A percentile compares a stretch with the other conserved stretches of the same genome.
phyloP scores from a whole-genome alignment of 2,329 filamentous ascomycete species.

The Ciborinia camelliae region DNA sequence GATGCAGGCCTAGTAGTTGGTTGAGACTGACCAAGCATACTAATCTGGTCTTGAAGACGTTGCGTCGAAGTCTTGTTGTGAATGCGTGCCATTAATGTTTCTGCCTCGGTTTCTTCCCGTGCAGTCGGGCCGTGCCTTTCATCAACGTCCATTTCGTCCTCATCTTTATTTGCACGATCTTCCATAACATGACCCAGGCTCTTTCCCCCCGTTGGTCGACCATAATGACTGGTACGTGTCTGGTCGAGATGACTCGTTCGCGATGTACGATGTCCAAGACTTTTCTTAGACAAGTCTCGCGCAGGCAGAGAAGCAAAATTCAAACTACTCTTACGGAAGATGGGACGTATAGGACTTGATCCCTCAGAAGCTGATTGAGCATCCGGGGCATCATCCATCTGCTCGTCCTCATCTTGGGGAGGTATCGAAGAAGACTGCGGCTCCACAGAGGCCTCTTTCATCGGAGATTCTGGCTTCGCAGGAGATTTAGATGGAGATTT shows the following conservation, averaged over 20 bases:
- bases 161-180: slow-evolving; percentile 50
- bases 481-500: slow-evolving; percentile 23
- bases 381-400: slow-evolving; percentile 45
- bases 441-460: slow-evolving; percentile 19
- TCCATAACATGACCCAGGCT: slow-evolving; percentile 55
- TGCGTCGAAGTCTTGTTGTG: slow-evolving; percentile 94
- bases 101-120: slow-evolving; percentile 42
- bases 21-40: slow-evolving; percentile 58
- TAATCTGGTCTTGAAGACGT: slow-evolving; percentile 88
- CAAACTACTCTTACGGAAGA: slow-evolving; percentile 87
- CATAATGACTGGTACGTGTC: slow-evolving; percentile 69
- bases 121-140: slow-evolving; percentile 41
- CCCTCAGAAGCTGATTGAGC: slow-evolving; percentile 61
- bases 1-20: slow-evolving; percentile 34
- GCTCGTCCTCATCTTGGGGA: slow-evolving; percentile 33
- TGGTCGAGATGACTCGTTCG: slow-evolving; percentile 76
- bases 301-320: slow-evolving; percentile 92
- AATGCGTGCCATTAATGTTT: slow-evolving; percentile 48
- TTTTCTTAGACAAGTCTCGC: slow-evolving; percentile 84
- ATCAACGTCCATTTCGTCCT: slow-evolving; percentile 53
- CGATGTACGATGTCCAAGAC: slow-evolving; percentile 68
- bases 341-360: slow-evolving; percentile 71
- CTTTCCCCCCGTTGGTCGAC: slow-evolving; percentile 69
- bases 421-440: background rate
- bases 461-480: slow-evolving; percentile 10